Conservation (phyloP, 1,284 basidiomycete genomes). For the Trichosporon inkin region DNA sequence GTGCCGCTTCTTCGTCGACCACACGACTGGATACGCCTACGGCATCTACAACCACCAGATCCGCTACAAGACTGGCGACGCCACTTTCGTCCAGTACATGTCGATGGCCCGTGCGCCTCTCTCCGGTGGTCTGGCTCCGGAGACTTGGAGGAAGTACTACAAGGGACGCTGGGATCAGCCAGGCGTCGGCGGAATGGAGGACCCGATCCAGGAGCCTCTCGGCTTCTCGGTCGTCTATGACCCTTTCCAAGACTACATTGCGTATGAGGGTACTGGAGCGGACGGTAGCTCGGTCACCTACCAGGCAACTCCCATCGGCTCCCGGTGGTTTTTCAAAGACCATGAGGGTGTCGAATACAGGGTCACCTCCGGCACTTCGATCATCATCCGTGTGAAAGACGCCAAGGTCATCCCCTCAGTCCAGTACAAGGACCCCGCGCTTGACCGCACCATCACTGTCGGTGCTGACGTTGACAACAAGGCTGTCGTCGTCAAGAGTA, state of each 20-base stretch:
- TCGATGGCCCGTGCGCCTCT: neutral
- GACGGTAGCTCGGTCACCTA: neutral
- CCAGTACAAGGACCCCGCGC: constrained; percentile 1
- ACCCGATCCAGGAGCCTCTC: neutral
- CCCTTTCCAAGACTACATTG: neutral
- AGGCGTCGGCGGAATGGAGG: neutral
- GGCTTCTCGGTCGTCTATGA: constrained; percentile 4
- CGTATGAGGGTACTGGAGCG: neutral
- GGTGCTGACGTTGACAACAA: neutral
- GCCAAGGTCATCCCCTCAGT: neutral
- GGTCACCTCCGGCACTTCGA: neutral
- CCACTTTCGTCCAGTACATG: neutral
- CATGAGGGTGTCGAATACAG: neutral
- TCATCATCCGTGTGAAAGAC: neutral
- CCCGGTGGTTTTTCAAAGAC: neutral
- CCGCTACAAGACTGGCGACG: constrained; percentile 2
- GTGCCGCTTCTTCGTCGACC: constrained; percentile 6
- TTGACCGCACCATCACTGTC: neutral
- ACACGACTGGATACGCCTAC: constrained; percentile 4
- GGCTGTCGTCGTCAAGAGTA: neutral
- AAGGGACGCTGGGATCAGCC: constrained; percentile 2
- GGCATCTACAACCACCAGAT: constrained; percentile 7
- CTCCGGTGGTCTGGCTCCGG: neutral
- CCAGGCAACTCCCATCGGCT: neutral
- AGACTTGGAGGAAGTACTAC: constrained; percentile 1